Evolutionary conservation across 495 filamentous ascomycete species (phyloP), one percentile per base, ranked within the genome.

Genomic region (Daldinia childiae): DNA sequence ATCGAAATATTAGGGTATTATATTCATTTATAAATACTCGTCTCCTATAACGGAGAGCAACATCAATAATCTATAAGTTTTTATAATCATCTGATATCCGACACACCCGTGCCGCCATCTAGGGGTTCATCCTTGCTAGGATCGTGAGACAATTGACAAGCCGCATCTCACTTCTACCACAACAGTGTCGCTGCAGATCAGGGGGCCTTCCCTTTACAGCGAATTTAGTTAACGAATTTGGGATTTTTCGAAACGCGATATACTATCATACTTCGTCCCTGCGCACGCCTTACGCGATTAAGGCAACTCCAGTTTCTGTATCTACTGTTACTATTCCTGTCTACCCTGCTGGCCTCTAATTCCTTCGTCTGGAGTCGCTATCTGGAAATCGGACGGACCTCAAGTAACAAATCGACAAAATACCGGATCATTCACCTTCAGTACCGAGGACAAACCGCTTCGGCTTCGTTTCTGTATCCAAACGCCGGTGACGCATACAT

Each of bases 101-200:
- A 60, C 21, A 48, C 59, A 43, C 50, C 50, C 27, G 59, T 39
- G 50, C 60, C 39, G 64, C 52, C 24, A 61, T 64, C 50, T 65
- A 73, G 70, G 62, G 65, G 65, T 52, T 59, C 17, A 9, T 58
- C 57, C 64, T 61, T 52, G 17, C 65, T 32, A 54, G 70, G 70
- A 73, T 73, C 61, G 70, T 73, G 70, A 73, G 70, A 73, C 70
- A 69, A 69, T 59, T 45, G 61, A 68, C 65, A 69, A 58, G 65
- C 57, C 50, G 58, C 41, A 54, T 73, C 56, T 68, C 70, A 54
- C 62, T 58, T 69, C 27, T 6, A 58, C 54, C 59, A 64, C 57
- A 61, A 45, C 56, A 64, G 54, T 6, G 56, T 62, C 58, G 34
- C 51, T 27, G 65, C 61, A 62, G 56, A 72, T 68, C 64, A 72